These are phyloP conservation scores for Oryza officinalis DNA, from an alignment of 176 grass and related monocot genomes.

Conservation along the genomic window DNA sequence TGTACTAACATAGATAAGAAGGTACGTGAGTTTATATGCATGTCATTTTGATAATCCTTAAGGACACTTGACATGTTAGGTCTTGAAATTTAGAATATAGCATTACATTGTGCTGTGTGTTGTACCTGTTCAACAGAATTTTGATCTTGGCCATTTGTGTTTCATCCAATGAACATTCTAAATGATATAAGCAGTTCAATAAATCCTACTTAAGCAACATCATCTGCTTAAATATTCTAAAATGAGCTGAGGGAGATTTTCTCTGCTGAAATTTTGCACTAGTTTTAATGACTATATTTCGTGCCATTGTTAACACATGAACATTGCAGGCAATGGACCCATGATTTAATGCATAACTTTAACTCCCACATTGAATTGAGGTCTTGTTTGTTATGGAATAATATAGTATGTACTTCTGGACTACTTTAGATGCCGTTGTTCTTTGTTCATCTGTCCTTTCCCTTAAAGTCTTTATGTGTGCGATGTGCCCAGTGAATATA, in stretches of 20 bases:
- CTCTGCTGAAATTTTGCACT: not conserved
- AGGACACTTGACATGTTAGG: not conserved
- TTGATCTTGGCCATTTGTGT: slow-evolving; percentile 11
- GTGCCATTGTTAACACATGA: not conserved
- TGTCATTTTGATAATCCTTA: not conserved
- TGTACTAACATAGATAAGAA: slow-evolving; percentile 99
- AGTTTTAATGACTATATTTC: not conserved
- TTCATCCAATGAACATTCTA: not conserved
- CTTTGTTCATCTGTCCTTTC: not conserved
- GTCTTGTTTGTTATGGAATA: not conserved
- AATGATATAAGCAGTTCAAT: not conserved
- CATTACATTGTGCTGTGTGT: not conserved
- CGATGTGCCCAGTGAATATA: not conserved
- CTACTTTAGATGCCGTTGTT: not conserved
- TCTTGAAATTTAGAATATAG: not conserved
- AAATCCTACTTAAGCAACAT: not conserved
- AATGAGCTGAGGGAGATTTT: not conserved
- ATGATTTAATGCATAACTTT: not conserved
- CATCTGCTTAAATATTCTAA: not conserved
- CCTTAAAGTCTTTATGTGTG: not conserved
- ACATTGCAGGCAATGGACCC: not conserved
- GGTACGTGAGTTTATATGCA: slow-evolving; percentile 34
- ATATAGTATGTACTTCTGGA: not conserved
- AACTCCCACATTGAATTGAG: not conserved
- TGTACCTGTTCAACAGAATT: not conserved